Percentiles rank a stretch among this genome's conserved stretches.
phyloP scores from a whole-genome alignment of 352 stramenopile species.

The Pythium aristosporum region DNA sequence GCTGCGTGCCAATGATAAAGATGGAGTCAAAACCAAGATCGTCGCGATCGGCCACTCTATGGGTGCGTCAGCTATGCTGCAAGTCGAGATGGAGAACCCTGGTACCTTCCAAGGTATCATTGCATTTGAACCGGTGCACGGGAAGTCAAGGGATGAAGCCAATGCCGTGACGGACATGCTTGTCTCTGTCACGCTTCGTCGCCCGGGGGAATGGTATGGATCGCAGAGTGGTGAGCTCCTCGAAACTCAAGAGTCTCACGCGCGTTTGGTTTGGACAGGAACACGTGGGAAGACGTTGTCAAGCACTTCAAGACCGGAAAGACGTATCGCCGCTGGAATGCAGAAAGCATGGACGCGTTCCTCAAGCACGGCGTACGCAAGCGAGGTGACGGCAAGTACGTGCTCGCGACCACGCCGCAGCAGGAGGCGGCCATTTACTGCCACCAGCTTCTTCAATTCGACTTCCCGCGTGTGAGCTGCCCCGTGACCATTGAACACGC shows the following conservation, averaged over 20 bases:
- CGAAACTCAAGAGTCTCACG: not conserved
- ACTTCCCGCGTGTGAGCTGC: slow-evolving; percentile 13
- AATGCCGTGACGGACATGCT: slow-evolving; percentile 14
- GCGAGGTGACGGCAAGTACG: slow-evolving; percentile 11
- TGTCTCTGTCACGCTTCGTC: slow-evolving; percentile 11
- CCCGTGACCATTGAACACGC: slow-evolving; percentile 17
- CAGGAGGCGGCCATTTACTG: slow-evolving; percentile 26
- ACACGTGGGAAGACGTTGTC: slow-evolving; percentile 23
- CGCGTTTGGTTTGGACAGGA: slow-evolving; percentile 2
- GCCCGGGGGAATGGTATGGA: slow-evolving; percentile 18
- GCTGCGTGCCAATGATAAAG: slow-evolving; percentile 10
- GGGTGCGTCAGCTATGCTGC: slow-evolving; percentile 32
- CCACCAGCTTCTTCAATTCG: slow-evolving; percentile 11
- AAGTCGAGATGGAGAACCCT: slow-evolving; percentile 37
- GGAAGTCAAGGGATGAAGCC: slow-evolving; percentile 8
- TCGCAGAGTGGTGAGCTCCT: not conserved
- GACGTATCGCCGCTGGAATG: slow-evolving; percentile 20
- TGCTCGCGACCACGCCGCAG: slow-evolving; percentile 16
- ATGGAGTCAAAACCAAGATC: slow-evolving; percentile 15
- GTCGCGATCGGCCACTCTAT: slow-evolving; percentile 30
- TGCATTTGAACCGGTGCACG: slow-evolving; percentile 40
- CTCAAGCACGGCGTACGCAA: slow-evolving; percentile 16
- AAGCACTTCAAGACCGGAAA: slow-evolving; percentile 24
- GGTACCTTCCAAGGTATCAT: slow-evolving; percentile 41
- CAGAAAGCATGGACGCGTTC: slow-evolving; percentile 18